Percentiles rank a stretch among this genome's conserved stretches.
Evolutionary conservation across 306 rosid species (phyloP).

Genomic region (Casuarina cunninghamiana): DNA sequence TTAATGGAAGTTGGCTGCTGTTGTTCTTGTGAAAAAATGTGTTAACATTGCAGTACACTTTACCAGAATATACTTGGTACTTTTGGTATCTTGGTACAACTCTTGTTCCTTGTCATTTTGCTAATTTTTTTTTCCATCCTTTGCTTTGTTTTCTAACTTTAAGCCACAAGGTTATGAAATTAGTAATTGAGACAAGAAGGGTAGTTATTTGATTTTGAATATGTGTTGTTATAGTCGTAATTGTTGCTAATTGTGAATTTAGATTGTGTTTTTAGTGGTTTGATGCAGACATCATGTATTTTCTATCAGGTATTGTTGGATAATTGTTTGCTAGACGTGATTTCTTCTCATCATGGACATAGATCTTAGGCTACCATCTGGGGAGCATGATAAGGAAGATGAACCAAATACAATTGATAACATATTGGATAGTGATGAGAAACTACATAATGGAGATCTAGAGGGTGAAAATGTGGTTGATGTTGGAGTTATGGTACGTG

Average conservation of each 20-base stretch:
- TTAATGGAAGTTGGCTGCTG: not conserved
- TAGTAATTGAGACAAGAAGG: not conserved
- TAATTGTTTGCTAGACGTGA: slow-evolving; percentile 36
- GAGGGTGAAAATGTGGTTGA: slow-evolving; percentile 64
- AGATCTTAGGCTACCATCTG: slow-evolving; percentile 93
- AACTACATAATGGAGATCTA: slow-evolving; percentile 70
- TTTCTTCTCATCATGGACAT: slow-evolving; percentile 66
- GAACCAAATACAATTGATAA: slow-evolving; percentile 67
- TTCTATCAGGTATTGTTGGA: slow-evolving; percentile 48
- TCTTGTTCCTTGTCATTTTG: not conserved
- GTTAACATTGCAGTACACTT: not conserved
- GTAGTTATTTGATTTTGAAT: not conserved
- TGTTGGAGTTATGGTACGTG: slow-evolving; percentile 51
- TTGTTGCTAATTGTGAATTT: not conserved
- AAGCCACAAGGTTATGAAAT: not conserved
- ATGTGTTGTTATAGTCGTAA: not conserved
- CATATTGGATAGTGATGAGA: slow-evolving; percentile 77
- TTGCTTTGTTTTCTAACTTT: not conserved
- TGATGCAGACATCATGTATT: slow-evolving; percentile 10
- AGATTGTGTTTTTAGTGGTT: not conserved
- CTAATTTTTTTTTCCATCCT: not conserved
- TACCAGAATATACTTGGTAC: not conserved
- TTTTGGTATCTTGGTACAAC: not conserved
- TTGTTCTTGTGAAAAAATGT: not conserved
- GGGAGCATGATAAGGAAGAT: slow-evolving; percentile 80